These are phyloP conservation scores for Solanum piurae DNA, from an alignment of 257 asterid genomes.

Conservation along the genomic window DNA sequence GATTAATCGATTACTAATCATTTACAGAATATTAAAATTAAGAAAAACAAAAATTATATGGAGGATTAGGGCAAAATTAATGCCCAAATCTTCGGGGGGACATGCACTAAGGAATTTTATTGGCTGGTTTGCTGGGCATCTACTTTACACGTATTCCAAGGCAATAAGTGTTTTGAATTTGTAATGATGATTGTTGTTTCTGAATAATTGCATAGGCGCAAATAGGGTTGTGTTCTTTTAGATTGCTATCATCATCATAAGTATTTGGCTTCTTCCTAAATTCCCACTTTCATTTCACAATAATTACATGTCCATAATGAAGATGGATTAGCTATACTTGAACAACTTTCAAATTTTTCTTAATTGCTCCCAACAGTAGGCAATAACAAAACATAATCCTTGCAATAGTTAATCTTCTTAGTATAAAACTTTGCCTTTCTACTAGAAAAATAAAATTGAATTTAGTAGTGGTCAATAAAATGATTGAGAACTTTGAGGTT, in stretches of 20 bases:
- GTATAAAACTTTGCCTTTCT: neutral
- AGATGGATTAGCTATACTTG: neutral
- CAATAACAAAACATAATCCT: neutral
- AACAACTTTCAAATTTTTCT: neutral
- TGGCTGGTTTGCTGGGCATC: neutral
- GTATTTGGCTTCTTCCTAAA: neutral
- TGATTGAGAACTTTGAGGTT: no score
- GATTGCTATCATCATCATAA: conserved; percentile 14
- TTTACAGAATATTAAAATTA: neutral
- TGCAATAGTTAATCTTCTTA: neutral
- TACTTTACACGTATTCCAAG: conserved; percentile 40
- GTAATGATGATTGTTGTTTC: conserved; percentile 42
- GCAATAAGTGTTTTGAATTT: conserved; percentile 16
- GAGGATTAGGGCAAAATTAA: conserved; percentile 5
- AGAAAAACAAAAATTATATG: neutral
- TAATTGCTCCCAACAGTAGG: neutral
- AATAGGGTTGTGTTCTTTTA: conserved; percentile 16
- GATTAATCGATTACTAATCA: neutral
- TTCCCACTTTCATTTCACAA: neutral
- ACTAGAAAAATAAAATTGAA: neutral
- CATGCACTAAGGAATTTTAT: neutral
- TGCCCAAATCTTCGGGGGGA: conserved; percentile 27
- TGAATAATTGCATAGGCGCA: conserved; percentile 16
- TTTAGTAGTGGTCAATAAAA: no score
- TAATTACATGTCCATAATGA: neutral